Percentiles rank a stretch among this genome's conserved stretches.
Evolutionary conservation across 1,284 basidiomycete species (phyloP).

Genomic region (Porphyrellus sp.): DNA sequence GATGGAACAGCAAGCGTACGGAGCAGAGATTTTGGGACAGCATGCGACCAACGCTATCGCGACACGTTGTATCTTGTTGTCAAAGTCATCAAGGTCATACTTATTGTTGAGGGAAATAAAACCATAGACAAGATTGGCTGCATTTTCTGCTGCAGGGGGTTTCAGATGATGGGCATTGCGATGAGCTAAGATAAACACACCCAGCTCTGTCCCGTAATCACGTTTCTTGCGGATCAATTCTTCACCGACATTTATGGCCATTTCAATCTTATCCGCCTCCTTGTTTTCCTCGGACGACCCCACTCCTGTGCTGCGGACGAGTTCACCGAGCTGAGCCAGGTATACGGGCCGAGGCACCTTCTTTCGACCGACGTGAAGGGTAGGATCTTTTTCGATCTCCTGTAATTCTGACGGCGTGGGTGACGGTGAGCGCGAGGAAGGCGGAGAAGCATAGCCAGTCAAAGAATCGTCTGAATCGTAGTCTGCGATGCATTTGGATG

Average conservation of each 20-base stretch:
- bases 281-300: constrained; percentile 57
- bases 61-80: constrained; percentile 72
- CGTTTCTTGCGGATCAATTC: constrained; percentile 79
- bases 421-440: constrained; percentile 73
- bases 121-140: constrained; percentile 74
- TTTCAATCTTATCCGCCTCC: constrained; percentile 73
- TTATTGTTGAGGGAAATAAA: constrained; percentile 80
- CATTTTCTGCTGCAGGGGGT: constrained; percentile 71
- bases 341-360: constrained; percentile 78
- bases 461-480: constrained; percentile 84
- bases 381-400: constrained; percentile 84
- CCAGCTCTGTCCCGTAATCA: constrained; percentile 80
- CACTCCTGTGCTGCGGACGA: constrained; percentile 54
- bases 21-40: constrained; percentile 71
- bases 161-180: constrained; percentile 1
- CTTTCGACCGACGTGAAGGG: constrained; percentile 60
- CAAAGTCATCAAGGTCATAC: constrained; percentile 78
- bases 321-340: constrained; percentile 71
- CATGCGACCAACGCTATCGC: constrained; percentile 79
- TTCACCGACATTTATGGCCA: constrained; percentile 76
- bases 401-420: constrained; percentile 77
- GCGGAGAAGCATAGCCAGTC: constrained; percentile 66
- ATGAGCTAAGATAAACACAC: constrained; percentile 42
- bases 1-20: constrained; percentile 51
- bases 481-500: constrained; percentile 32